Evolutionary conservation across 1,139 yeast species (phyloP).

Genomic region (Suhomyces bolitotheri): DNA sequence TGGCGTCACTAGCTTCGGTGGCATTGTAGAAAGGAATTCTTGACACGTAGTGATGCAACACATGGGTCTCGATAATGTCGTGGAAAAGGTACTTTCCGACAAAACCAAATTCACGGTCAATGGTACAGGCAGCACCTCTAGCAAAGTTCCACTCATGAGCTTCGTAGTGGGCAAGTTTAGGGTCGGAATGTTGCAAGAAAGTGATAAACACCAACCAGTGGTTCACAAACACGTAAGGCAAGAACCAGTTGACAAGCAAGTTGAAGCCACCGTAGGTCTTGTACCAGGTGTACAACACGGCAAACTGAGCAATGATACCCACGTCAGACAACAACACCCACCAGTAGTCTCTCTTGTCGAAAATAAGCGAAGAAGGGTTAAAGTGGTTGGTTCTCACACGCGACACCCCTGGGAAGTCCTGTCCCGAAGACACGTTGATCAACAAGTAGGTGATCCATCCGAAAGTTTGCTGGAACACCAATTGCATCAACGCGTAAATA

Average conservation of each 20-base stretch:
- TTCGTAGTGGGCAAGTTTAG: slow-evolving; percentile 76
- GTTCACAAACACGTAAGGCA: slow-evolving; percentile 81
- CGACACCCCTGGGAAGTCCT: slow-evolving; percentile 55
- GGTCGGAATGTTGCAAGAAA: slow-evolving; percentile 81
- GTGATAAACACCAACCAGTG: slow-evolving; percentile 90
- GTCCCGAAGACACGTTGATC: slow-evolving; percentile 74
- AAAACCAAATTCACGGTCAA: slow-evolving; percentile 82
- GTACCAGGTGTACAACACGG: slow-evolving; percentile 64
- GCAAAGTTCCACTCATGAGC: slow-evolving; percentile 80
- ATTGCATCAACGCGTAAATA: slow-evolving; percentile 52
- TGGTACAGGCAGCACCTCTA: slow-evolving; percentile 85
- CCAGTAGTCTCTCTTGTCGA: slow-evolving; percentile 69
- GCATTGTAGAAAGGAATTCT: slow-evolving; percentile 87
- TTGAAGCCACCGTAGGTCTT: slow-evolving; percentile 62
- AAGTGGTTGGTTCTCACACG: slow-evolving; percentile 56
- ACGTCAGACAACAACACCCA: slow-evolving; percentile 69
- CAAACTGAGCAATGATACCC: slow-evolving; percentile 59
- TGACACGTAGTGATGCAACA: slow-evolving; percentile 80
- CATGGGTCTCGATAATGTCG: slow-evolving; percentile 88
- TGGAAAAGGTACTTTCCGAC: slow-evolving; percentile 81
- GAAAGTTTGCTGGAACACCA: slow-evolving; percentile 70
- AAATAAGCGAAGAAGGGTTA: slow-evolving; percentile 71
- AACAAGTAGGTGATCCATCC: slow-evolving; percentile 71
- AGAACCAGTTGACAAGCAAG: slow-evolving; percentile 67
- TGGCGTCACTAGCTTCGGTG: slow-evolving; percentile 75